Conservation (phyloP, 148 eudicot genomes). For the Simmondsia chinensis region DNA sequence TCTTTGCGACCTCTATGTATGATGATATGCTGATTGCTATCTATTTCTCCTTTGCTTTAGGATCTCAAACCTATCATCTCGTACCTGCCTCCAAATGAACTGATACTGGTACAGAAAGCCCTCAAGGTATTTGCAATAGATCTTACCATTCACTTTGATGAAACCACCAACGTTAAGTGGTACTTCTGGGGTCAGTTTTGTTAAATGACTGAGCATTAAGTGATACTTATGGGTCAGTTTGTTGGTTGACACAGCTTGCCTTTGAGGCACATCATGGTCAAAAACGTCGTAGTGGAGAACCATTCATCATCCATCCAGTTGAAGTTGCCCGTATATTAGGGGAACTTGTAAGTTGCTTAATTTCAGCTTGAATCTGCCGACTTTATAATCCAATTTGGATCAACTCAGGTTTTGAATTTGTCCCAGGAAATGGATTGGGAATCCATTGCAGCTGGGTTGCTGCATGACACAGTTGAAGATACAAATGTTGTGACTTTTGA, state of each 20-base stretch:
- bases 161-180: neutral
- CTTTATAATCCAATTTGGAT: too few relatives aligned
- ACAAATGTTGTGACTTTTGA: slow-evolving; percentile 88
- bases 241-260: slow-evolving; percentile 61
- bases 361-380: neutral
- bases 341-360: slow-evolving; percentile 68
- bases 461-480: slow-evolving; percentile 99
- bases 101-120: slow-evolving; percentile 62
- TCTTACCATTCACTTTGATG: neutral
- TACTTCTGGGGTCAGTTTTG: too few relatives aligned
- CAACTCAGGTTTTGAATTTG: slow-evolving; percentile 12
- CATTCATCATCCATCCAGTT: slow-evolving; percentile 92
- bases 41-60: slow-evolving; percentile 31
- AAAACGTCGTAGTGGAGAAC: slow-evolving; percentile 96
- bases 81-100: slow-evolving; percentile 69
- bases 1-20: too few relatives aligned
- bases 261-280: slow-evolving; percentile 98
- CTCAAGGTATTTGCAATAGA: slow-evolving; percentile 40
- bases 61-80: slow-evolving; percentile 69
- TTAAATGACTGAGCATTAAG: too few relatives aligned
- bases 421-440: slow-evolving; percentile 98
- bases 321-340: slow-evolving; percentile 98
- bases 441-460: slow-evolving; percentile 93
- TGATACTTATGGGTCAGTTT: slow-evolving; percentile 7
- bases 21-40: slow-evolving; percentile 1